Evolutionary conservation across 2,329 filamentous ascomycete species (phyloP).

Genomic region (Ophiocordyceps camponoti-saundersi): DNA sequence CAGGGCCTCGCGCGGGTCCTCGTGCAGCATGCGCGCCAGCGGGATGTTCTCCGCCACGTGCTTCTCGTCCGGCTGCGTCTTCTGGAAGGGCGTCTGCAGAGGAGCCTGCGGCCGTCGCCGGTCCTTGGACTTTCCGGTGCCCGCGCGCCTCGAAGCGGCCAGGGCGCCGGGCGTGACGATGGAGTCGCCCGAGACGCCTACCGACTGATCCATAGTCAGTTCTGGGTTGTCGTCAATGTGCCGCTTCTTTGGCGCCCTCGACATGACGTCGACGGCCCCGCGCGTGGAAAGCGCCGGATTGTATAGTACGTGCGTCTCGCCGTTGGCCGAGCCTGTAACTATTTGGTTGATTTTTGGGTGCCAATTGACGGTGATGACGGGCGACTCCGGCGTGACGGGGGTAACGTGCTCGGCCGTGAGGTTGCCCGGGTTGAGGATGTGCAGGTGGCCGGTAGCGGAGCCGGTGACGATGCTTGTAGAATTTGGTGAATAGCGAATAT

Average conservation of each 20-base stretch:
- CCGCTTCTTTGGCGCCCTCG: conserved; percentile 80
- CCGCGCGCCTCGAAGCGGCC: conserved; percentile 35
- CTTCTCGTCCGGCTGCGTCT: conserved; percentile 75
- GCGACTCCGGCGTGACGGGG: conserved; percentile 68
- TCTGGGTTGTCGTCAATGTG: conserved; percentile 88
- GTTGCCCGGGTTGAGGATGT: conserved; percentile 88
- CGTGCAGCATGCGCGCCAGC: conserved; percentile 82
- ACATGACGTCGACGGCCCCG: conserved; percentile 81
- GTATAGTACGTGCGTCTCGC: conserved; percentile 79
- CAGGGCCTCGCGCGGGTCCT: conserved; percentile 85
- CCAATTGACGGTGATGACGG: conserved; percentile 77
- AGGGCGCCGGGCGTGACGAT: conserved; percentile 55
- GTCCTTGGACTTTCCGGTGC: conserved; percentile 59
- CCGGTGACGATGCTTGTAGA: conserved; percentile 77
- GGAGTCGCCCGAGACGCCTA: conserved; percentile 68
- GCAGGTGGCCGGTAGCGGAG: conserved; percentile 67
- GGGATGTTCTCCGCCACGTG: conserved; percentile 82
- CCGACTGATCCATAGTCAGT: conserved; percentile 67
- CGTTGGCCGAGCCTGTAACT: conserved; percentile 80
- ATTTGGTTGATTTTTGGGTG: conserved; percentile 94
- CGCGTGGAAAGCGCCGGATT: conserved; percentile 66
- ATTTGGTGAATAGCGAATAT: conserved; percentile 78
- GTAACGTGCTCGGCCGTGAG: conserved; percentile 72
- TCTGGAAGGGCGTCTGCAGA: conserved; percentile 73
- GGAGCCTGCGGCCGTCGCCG: conserved; percentile 76